phyloP scores from a whole-genome alignment of 257 asterid species.

The Plantago ovata region DNA sequence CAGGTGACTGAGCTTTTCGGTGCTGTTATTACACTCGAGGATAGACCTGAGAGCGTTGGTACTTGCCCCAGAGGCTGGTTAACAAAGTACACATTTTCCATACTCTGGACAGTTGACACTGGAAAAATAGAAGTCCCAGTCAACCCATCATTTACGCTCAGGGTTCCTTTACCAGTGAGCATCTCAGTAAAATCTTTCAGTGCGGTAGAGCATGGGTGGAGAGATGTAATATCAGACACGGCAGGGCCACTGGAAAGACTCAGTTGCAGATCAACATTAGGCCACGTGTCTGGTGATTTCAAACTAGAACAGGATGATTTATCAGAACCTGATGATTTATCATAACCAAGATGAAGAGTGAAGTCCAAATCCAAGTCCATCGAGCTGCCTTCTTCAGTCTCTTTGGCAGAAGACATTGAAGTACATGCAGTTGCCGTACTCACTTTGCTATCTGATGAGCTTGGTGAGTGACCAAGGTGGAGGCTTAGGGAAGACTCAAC shows the following conservation, averaged over 20 bases:
- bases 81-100: slow-evolving; percentile 32
- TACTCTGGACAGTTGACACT: slow-evolving; percentile 28
- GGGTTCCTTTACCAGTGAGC: slow-evolving; percentile 28
- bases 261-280: slow-evolving; percentile 74
- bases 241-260: slow-evolving; percentile 66
- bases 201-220: slow-evolving; percentile 36
- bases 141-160: slow-evolving; percentile 40
- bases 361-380: slow-evolving; percentile 94
- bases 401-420: slow-evolving; percentile 79
- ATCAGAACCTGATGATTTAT: slow-evolving; percentile 44
- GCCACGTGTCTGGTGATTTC: slow-evolving; percentile 31
- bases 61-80: slow-evolving; percentile 37
- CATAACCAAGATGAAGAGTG: slow-evolving; percentile 73
- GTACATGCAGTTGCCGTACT: slow-evolving; percentile 91
- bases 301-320: slow-evolving; percentile 37
- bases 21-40: slow-evolving; percentile 47
- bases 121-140: slow-evolving; percentile 31
- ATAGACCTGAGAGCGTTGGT: slow-evolving; percentile 49
- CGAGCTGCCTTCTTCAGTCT: slow-evolving; percentile 72
- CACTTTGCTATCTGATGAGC: slow-evolving; percentile 93
- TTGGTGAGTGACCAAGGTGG: slow-evolving; percentile 76
- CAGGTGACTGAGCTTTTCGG: slow-evolving; percentile 96
- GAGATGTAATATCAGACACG: slow-evolving; percentile 60
- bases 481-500: slow-evolving; percentile 49
- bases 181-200: slow-evolving; percentile 28